Conservation (phyloP, 345 rosid species). For the Hibiscus trionum region DNA sequence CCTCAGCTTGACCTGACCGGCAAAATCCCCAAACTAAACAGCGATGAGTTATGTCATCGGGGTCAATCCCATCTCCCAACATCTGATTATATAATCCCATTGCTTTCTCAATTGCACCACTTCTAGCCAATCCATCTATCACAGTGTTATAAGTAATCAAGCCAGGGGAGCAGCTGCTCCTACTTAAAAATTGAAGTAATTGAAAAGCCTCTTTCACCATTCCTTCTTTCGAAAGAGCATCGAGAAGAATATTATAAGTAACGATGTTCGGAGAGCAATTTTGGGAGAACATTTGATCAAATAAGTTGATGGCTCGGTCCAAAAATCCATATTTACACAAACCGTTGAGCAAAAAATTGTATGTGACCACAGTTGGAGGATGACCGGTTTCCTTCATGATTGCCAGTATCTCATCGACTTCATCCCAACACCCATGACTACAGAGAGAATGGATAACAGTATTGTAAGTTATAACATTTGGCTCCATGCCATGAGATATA, state of each 20-base stretch:
- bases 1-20: conserved; percentile 37
- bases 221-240: conserved; percentile 61
- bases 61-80: conserved; percentile 42
- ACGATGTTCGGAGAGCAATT: conserved; percentile 58
- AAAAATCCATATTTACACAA: conserved; percentile 62
- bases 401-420: conserved; percentile 55
- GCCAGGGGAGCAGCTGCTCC: conserved; percentile 46
- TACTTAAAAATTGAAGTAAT: conserved; percentile 35
- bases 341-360: conserved; percentile 74
- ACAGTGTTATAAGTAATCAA: conserved; percentile 65
- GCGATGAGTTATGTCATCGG: conserved; percentile 72
- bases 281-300: conserved; percentile 46
- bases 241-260: conserved; percentile 66
- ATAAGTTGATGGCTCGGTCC: conserved; percentile 60
- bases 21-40: conserved; percentile 64
- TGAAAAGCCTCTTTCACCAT: conserved; percentile 59
- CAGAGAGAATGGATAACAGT: conserved; percentile 67
- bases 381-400: conserved; percentile 49
- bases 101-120: conserved; percentile 48
- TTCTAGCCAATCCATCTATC: conserved; percentile 61
- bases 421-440: conserved; percentile 57
- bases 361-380: conserved; percentile 58
- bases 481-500: conserved; percentile 54
- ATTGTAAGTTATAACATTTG: conserved; percentile 61
- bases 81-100: conserved; percentile 42